Conservation (phyloP, 2,329 filamentous ascomycete genomes). For the Clonostachys rhizophaga region DNA sequence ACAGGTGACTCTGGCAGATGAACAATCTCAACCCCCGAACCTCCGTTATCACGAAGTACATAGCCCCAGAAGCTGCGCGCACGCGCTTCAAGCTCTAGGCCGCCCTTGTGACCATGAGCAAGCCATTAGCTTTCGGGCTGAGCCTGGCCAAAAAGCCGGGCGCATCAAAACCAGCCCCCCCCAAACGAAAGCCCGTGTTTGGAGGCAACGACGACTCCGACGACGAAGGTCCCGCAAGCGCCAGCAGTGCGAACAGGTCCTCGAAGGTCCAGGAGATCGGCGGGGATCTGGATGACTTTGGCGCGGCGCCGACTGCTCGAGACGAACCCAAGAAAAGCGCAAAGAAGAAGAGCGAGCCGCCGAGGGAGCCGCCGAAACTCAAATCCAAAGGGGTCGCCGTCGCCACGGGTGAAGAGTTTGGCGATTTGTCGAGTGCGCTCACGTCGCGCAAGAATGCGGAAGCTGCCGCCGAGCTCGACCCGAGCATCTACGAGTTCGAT, state of each 20-base stretch:
- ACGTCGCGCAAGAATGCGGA: slow-evolving; percentile 59
- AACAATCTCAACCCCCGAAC: no score
- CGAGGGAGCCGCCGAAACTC: slow-evolving; percentile 33
- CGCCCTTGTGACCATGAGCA: slow-evolving; percentile 31
- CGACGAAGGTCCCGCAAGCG: slow-evolving; percentile 29
- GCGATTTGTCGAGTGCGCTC: slow-evolving; percentile 62
- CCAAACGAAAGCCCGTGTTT: slow-evolving; percentile 52
- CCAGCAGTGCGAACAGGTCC: slow-evolving; percentile 15
- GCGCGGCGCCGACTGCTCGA: slow-evolving; percentile 18
- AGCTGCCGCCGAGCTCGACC: slow-evolving; percentile 62
- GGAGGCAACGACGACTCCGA: slow-evolving; percentile 55
- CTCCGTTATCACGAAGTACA: no score
- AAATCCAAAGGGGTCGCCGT: slow-evolving; percentile 35
- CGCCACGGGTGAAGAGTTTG: slow-evolving; percentile 36
- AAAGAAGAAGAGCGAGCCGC: slow-evolving; percentile 17
- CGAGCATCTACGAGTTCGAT: slow-evolving; percentile 83
- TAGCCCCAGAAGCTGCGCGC: background rate
- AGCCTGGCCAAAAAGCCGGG: slow-evolving; percentile 55
- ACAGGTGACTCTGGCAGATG: no score
- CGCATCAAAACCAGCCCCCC: slow-evolving; percentile 39
- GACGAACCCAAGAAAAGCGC: slow-evolving; percentile 21
- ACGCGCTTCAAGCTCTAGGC: no score
- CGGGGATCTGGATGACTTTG: slow-evolving; percentile 52
- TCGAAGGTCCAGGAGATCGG: slow-evolving; percentile 54
- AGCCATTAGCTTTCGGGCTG: slow-evolving; percentile 49